Conservation (phyloP, 495 filamentous ascomycete genomes). For the Letharia lupina region DNA sequence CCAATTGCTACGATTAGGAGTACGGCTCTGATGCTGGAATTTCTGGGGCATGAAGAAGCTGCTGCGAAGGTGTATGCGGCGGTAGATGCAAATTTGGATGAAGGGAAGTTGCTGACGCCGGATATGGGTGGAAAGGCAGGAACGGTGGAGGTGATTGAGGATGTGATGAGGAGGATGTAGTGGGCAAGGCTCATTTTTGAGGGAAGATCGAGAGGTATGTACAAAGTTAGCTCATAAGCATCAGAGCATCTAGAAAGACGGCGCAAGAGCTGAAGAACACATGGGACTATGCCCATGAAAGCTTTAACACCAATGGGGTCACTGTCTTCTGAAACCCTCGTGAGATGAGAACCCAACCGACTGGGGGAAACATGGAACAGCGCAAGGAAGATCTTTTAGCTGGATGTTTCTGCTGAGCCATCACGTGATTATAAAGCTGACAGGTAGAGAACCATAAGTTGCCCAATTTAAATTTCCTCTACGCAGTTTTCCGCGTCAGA, state of each 20-base stretch:
- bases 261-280: neutral
- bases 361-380: neutral
- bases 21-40: slow-evolving; percentile 92
- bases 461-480: neutral
- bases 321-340: neutral
- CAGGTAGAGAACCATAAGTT: neutral
- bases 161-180: slow-evolving; percentile 44
- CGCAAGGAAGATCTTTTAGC: neutral
- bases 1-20: slow-evolving; percentile 91
- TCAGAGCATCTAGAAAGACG: neutral
- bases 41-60: slow-evolving; percentile 74
- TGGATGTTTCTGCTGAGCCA: neutral
- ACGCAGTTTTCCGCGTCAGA: too few species aligned
- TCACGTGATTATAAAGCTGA: neutral
- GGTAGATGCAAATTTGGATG: slow-evolving; percentile 85
- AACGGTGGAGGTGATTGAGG: slow-evolving; percentile 81
- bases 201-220: neutral
- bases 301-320: neutral
- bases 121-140: slow-evolving; percentile 85
- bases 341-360: neutral
- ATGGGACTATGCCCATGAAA: neutral
- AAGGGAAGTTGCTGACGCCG: slow-evolving; percentile 71
- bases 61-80: slow-evolving; percentile 84
- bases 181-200: neutral
- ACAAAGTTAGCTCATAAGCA: too few species aligned